Evolutionary conservation across 2,329 filamentous ascomycete species (phyloP).

Genomic region (Fusarium graminum): DNA sequence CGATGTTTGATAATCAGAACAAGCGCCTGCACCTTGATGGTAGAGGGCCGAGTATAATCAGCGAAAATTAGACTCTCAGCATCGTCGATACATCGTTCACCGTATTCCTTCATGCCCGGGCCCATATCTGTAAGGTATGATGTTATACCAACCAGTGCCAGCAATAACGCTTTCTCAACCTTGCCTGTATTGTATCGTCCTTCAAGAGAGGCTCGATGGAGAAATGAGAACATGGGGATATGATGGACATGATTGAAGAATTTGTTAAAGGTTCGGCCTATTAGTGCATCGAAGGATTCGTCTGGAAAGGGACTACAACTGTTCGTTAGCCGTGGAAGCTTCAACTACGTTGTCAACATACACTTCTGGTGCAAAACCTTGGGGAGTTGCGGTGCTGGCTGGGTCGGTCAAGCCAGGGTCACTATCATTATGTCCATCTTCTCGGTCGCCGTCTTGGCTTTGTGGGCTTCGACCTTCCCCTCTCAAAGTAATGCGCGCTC

Average conservation of each 20-base stretch:
- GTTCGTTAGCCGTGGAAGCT: slow-evolving; percentile 36
- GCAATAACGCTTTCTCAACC: slow-evolving; percentile 66
- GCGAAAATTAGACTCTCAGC: slow-evolving; percentile 66
- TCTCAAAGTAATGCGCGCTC: slow-evolving; percentile 49
- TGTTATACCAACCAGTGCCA: slow-evolving; percentile 68
- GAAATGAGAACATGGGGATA: slow-evolving; percentile 69
- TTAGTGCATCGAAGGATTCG: slow-evolving; percentile 63
- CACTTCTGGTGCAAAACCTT: slow-evolving; percentile 53
- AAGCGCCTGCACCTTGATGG: slow-evolving; percentile 66
- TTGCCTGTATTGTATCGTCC: slow-evolving; percentile 69
- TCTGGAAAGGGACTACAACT: slow-evolving; percentile 53
- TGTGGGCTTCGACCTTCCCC: slow-evolving; percentile 51
- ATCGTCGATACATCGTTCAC: slow-evolving; percentile 66
- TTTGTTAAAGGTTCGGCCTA: slow-evolving; percentile 66
- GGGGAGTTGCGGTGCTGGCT: slow-evolving; percentile 52
- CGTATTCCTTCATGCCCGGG: slow-evolving; percentile 64
- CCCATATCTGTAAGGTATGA: slow-evolving; percentile 68
- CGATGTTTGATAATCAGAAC: slow-evolving; percentile 61
- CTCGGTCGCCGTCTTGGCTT: slow-evolving; percentile 54
- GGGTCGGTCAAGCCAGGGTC: slow-evolving; percentile 54
- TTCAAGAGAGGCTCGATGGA: slow-evolving; percentile 71
- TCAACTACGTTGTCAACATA: slow-evolving; percentile 41
- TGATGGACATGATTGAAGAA: slow-evolving; percentile 72
- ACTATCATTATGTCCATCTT: slow-evolving; percentile 54
- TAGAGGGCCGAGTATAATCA: slow-evolving; percentile 68